phyloP scores from a whole-genome alignment of 495 filamentous ascomycete genomes.

The Tuber calosporum region DNA sequence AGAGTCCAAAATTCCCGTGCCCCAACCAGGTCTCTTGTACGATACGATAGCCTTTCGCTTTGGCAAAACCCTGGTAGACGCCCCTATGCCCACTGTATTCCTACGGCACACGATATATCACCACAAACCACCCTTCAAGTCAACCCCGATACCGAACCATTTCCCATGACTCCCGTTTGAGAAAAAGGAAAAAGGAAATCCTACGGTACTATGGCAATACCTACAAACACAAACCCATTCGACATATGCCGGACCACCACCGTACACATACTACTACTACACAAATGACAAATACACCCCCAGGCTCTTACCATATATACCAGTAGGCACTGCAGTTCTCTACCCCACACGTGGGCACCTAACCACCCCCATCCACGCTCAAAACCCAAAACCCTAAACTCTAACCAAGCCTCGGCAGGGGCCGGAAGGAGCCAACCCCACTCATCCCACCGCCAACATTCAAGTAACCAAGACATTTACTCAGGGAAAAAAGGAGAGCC shows the following conservation, averaged over 20 bases:
- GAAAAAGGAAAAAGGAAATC: no score
- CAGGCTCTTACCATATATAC: neutral
- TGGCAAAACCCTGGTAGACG: no score
- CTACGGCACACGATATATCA: no score
- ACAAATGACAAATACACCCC: neutral
- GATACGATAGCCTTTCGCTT: no score
- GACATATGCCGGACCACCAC: neutral
- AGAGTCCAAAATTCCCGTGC: neutral
- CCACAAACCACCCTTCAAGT: no score
- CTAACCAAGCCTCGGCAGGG: neutral
- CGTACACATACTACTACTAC: neutral
- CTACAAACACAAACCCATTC: neutral
- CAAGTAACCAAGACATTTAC: neutral
- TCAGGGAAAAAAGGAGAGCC: neutral
- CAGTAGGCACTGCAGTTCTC: neutral
- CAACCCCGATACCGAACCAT: neutral
- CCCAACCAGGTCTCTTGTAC: no score
- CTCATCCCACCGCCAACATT: neutral
- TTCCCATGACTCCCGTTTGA: neutral
- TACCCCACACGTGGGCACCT: neutral
- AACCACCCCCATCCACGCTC: neutral
- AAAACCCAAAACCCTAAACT: neutral
- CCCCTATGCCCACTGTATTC: no score
- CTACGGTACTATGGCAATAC: no score
- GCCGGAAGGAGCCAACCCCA: neutral